These are phyloP conservation scores for Cladophialophora immunda DNA, from an alignment of 2,329 filamentous ascomycete genomes.

Conservation along the genomic window DNA sequence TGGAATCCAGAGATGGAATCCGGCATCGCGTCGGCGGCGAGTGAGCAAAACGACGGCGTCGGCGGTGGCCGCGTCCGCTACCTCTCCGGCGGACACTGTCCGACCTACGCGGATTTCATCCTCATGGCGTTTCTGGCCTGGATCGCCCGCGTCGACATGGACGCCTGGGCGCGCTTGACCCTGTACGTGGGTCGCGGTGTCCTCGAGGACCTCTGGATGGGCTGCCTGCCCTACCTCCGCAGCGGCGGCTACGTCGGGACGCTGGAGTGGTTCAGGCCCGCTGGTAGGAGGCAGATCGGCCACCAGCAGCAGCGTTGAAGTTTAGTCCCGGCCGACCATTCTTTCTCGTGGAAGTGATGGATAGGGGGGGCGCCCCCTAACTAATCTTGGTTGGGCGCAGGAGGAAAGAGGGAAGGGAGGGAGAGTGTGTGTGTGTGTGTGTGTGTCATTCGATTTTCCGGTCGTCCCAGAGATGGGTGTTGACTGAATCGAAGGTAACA, in stretches of 20 bases:
- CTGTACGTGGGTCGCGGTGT: conserved; percentile 4
- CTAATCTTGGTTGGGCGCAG: no score
- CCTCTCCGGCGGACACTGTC: conserved; percentile 1
- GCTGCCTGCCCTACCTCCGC: conserved; percentile 11
- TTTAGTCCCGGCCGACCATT: no score
- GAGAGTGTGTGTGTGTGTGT: no score
- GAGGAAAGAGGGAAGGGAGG: neutral
- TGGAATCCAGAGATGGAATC: neutral
- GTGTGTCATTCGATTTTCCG: no score
- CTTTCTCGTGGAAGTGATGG: neutral
- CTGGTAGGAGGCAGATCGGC: neutral
- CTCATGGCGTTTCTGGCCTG: conserved; percentile 25
- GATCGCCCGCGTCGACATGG: conserved; percentile 21
- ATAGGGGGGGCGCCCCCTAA: no score
- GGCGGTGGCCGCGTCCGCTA: neutral
- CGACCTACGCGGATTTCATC: conserved; percentile 22
- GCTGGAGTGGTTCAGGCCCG: conserved; percentile 13
- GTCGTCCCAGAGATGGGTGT: no score
- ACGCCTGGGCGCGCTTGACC: conserved; percentile 12
- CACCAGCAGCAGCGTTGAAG: neutral
- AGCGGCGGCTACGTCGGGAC: conserved; percentile 3
- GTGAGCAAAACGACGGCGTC: neutral
- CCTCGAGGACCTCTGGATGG: conserved; percentile 16
- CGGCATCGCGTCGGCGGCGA: no score
- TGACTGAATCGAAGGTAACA: no score